Percentiles rank a stretch among this genome's conserved stretches.
Evolutionary conservation across 495 filamentous ascomycete species (phyloP).

Genomic region (Xylaria curta): DNA sequence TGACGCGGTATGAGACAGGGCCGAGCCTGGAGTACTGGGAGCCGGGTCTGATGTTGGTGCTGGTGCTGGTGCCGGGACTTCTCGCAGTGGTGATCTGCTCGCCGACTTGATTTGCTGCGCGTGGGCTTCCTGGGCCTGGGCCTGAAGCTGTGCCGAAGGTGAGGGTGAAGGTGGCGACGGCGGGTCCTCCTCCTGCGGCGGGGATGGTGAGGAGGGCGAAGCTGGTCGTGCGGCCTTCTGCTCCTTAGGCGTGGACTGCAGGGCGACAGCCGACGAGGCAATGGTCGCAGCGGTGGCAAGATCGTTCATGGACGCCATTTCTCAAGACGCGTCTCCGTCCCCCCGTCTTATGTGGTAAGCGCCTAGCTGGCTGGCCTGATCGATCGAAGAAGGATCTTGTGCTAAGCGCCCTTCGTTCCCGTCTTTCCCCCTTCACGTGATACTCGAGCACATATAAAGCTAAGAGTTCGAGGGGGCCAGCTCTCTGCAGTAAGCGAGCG

Average conservation of each 20-base stretch:
- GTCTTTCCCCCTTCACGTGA: slow-evolving; percentile 19
- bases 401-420: background rate
- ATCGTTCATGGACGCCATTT: slow-evolving; percentile 55
- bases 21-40: background rate
- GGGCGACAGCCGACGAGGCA: slow-evolving; percentile 43
- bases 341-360: slow-evolving; percentile 5
- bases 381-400: background rate
- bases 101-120: slow-evolving; percentile 22
- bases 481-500: slow-evolving; percentile 3
- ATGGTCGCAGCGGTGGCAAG: slow-evolving; percentile 50
- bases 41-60: background rate
- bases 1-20: background rate
- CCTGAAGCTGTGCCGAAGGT: slow-evolving; percentile 28
- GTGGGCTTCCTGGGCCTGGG: slow-evolving; percentile 24
- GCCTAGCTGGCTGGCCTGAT: slow-evolving; percentile 15
- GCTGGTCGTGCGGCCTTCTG: slow-evolving; percentile 18
- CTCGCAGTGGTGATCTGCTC: slow-evolving; percentile 18
- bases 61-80: background rate
- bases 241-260: slow-evolving; percentile 32
- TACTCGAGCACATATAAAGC: background rate
- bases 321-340: slow-evolving; percentile 3
- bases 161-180: slow-evolving; percentile 24
- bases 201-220: slow-evolving; percentile 21
- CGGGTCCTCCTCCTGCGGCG: slow-evolving; percentile 17
- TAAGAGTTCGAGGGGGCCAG: background rate